These are phyloP conservation scores for Phytophthora ramorum DNA, from an alignment of 352 stramenopile species.

Conservation along the genomic window DNA sequence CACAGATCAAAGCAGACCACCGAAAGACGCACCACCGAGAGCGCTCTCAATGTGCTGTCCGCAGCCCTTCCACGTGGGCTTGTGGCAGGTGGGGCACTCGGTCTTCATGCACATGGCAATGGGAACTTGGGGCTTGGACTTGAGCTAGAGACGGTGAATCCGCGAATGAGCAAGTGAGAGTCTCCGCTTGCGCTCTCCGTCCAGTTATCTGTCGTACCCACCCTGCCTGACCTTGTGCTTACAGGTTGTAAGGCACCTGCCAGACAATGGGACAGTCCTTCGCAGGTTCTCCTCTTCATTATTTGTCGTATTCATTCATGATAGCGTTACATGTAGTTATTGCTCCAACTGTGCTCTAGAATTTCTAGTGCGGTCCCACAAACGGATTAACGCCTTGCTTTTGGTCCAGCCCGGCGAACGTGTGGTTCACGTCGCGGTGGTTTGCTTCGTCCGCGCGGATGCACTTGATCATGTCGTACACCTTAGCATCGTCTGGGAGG, in stretches of 20 bases:
- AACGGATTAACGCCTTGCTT: constrained; percentile 46
- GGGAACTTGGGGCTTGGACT: not conserved
- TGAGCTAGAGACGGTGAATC: constrained; percentile 8
- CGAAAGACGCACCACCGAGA: constrained; percentile 36
- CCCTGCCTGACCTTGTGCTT: not conserved
- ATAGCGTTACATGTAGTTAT: no score
- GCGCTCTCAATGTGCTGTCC: constrained; percentile 65
- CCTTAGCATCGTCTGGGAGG: constrained; percentile 73
- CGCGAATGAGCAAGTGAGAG: not conserved
- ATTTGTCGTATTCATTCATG: no score
- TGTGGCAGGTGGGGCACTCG: constrained; percentile 65
- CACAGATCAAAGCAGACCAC: not conserved
- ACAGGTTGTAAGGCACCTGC: no score
- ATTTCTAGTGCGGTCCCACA: constrained; percentile 16
- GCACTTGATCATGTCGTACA: constrained; percentile 86
- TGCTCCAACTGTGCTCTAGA: no score
- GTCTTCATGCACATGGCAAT: constrained; percentile 65
- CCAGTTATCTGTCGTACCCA: not conserved
- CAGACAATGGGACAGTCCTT: not conserved
- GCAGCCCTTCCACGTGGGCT: constrained; percentile 69
- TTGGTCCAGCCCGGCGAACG: constrained; percentile 49
- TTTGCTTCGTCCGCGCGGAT: constrained; percentile 87
- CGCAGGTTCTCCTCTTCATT: no score
- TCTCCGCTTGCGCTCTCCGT: not conserved
- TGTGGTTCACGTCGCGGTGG: constrained; percentile 89